A percentile compares a stretch with the other conserved stretches of the same genome.
Evolutionary conservation across 2,329 filamentous ascomycete species (phyloP).

Genomic region (Davidsoniella australis): DNA sequence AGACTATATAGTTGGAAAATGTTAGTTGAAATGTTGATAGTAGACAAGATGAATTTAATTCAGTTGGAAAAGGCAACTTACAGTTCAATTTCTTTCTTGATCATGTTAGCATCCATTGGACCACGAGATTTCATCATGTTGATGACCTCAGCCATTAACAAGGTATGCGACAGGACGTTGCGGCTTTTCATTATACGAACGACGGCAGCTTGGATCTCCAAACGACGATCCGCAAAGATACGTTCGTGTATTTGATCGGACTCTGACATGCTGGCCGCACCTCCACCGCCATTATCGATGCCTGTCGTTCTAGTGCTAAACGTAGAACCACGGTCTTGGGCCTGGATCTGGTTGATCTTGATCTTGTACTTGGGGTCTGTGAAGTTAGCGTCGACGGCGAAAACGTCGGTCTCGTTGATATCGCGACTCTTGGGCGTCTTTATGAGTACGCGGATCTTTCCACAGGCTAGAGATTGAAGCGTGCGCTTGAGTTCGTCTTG

Average conservation of each 20-base stretch:
- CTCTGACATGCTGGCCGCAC: slow-evolving; percentile 47
- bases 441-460: slow-evolving; percentile 63
- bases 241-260: slow-evolving; percentile 85
- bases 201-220: slow-evolving; percentile 93
- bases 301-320: background rate
- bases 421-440: slow-evolving; percentile 80
- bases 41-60: background rate
- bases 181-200: slow-evolving; percentile 93
- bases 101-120: slow-evolving; percentile 67
- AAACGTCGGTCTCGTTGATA: slow-evolving; percentile 61
- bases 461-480: slow-evolving; percentile 86
- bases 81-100: slow-evolving; percentile 96
- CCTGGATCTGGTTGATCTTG: background rate
- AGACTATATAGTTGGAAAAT: slow-evolving; percentile 34
- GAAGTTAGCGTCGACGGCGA: slow-evolving; percentile 66
- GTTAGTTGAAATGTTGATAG: slow-evolving; percentile 13
- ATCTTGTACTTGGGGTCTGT: slow-evolving; percentile 63
- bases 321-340: background rate
- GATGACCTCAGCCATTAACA: slow-evolving; percentile 83
- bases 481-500: slow-evolving; percentile 73
- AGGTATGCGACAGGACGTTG: slow-evolving; percentile 72
- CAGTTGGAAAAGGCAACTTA: slow-evolving; percentile 26
- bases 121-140: slow-evolving; percentile 75
- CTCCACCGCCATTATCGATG: slow-evolving; percentile 22
- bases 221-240: slow-evolving; percentile 76